A percentile compares a stretch with the other conserved stretches of the same genome.
Conservation (phyloP, 352 stramenopile species). For the Phytophthora quininea region DNA sequence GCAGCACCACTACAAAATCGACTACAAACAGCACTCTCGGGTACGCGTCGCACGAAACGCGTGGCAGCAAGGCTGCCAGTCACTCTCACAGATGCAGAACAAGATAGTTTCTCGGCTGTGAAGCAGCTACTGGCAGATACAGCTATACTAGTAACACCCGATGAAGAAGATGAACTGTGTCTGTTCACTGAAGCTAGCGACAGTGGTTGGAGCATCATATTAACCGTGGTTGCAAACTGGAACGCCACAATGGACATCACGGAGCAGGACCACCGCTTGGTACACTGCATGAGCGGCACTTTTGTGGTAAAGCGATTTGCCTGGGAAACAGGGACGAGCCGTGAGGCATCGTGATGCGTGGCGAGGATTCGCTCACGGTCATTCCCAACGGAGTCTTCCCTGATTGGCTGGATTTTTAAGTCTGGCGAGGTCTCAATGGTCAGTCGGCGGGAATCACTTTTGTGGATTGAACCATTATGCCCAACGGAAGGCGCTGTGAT, state of each 20-base stretch:
- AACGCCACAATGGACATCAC: not conserved
- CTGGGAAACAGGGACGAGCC: too few relatives aligned
- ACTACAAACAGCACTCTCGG: not conserved
- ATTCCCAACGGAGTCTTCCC: too few relatives aligned
- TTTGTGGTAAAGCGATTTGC: too few relatives aligned
- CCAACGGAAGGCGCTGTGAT: too few relatives aligned
- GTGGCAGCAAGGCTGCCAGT: not conserved
- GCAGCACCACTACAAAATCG: not conserved
- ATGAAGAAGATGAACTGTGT: not conserved
- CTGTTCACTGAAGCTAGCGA: not conserved
- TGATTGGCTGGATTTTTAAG: too few relatives aligned
- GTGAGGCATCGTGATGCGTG: too few relatives aligned
- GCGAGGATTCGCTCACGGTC: too few relatives aligned
- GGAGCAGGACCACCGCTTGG: not conserved
- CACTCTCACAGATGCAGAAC: not conserved
- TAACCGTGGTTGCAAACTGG: not conserved
- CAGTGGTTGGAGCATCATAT: not conserved
- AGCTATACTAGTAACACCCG: not conserved
- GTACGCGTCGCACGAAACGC: not conserved
- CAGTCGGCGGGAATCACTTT: too few relatives aligned
- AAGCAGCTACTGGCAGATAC: not conserved
- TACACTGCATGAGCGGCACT: slow-evolving; percentile 10
- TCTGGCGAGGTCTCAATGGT: too few relatives aligned
- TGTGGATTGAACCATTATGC: too few relatives aligned
- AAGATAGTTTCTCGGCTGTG: not conserved